Base-by-base conservation (phyloP, 345 rosid genomes). In the Eucalyptus regnans region DNA sequence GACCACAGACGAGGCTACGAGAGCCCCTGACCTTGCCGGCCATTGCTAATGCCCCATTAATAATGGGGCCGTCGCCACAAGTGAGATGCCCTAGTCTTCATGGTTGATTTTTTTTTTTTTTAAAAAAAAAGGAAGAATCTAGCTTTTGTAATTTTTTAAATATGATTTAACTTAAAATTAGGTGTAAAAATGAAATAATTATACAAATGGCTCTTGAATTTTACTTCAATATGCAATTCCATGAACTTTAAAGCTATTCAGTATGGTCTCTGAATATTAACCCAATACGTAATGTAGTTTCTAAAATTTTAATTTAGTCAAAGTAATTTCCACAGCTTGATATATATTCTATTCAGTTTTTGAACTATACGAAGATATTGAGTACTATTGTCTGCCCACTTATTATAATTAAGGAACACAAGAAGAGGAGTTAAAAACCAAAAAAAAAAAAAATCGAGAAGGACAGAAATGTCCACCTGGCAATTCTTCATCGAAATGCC, bases 361-460 rank as follows among this genome's bases (percentile, higher is more conserved):
- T 5, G 7, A 60, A 27, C 0, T 12, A 0, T 7, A 27, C 0
- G 0, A 27, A 60, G 3, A 60, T 3, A 0, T 60, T 12, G 0
- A 27, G 0, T 0, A 60, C 1, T 27, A 18, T 52, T 52, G 2
- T 18, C 1, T 0, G 0, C 3, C 23, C 58, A 52, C 58, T 52
- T 7, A 52, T 52, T 52, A 52, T 52, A 52, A 52, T 7, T 18
- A 52, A 52, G 58, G 9, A 4, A 52, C 58, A 52, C 58, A 1
- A 52, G 56, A 52, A 52, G 23, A 52, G 4, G 58, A 52, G 58
- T 1, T 3, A 52, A 56, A 2, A 56, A 56, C 12, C 5, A 23
- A 4, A 50, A 23, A 41, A 41, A 41, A 23, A 4, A 50, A 23
- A 56, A 4, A 1, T 9, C 0, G 1, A 3, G 13, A 10, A 56